A percentile compares a stretch with the other conserved stretches of the same genome.
These are phyloP conservation scores for Grosmannia clavigera DNA, from an alignment of 2,329 filamentous ascomycete genomes.

Conservation along the genomic window DNA sequence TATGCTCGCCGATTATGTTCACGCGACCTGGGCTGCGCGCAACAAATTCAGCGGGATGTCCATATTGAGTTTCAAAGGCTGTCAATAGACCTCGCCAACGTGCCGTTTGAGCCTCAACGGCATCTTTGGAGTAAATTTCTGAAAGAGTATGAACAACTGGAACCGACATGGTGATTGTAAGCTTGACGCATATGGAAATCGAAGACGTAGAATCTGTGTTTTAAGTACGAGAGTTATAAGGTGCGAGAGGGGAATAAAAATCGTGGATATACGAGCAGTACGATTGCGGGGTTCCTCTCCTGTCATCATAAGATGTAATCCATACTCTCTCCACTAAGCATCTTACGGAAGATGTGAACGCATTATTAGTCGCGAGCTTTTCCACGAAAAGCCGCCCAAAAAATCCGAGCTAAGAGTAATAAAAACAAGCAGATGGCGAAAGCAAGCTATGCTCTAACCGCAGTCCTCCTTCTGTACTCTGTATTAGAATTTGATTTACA, in stretches of 20 bases:
- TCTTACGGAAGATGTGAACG: not conserved
- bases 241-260: not conserved
- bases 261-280: not conserved
- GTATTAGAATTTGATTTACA: not conserved
- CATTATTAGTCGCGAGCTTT: not conserved
- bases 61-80: slow-evolving; percentile 60
- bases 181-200: not conserved
- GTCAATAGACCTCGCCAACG: slow-evolving; percentile 66
- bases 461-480: not conserved
- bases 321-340: not conserved
- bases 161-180: slow-evolving; percentile 44
- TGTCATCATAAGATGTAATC: not conserved
- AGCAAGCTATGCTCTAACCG: not conserved
- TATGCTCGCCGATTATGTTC: slow-evolving; percentile 98
- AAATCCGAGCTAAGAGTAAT: too few relatives aligned
- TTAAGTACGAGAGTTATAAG: not conserved
- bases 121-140: slow-evolving; percentile 73
- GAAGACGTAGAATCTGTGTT: not conserved
- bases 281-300: not conserved
- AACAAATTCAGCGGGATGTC: slow-evolving; percentile 62
- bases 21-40: slow-evolving; percentile 86
- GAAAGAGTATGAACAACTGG: slow-evolving; percentile 63
- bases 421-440: too few relatives aligned
- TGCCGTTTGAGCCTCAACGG: slow-evolving; percentile 51
- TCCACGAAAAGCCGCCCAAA: not conserved